phyloP scores from a whole-genome alignment of 2,329 filamentous ascomycete genomes.

The Ascochyta fabae region DNA sequence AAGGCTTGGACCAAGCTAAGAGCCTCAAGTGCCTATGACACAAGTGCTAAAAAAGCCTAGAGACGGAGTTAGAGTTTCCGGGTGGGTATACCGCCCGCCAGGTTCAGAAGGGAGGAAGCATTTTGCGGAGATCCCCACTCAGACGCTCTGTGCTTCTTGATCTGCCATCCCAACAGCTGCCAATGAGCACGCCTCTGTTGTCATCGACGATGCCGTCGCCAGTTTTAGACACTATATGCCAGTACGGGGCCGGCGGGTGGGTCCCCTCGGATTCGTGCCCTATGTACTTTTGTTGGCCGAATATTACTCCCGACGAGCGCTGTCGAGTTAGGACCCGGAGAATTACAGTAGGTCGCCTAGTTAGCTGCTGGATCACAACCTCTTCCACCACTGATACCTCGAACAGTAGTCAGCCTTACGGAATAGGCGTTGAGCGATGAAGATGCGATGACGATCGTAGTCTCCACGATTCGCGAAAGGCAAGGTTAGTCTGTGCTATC shows the following conservation, averaged over 20 bases:
- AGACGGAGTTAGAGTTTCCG: not conserved
- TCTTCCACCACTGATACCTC: not conserved
- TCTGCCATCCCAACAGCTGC: not conserved
- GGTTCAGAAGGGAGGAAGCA: not conserved
- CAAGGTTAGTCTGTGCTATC: not conserved
- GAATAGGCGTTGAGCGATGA: not conserved
- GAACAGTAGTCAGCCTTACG: not conserved
- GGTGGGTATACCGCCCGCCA: not conserved
- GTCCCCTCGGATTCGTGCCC: not conserved
- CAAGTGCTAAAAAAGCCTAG: not conserved
- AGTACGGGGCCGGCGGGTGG: not conserved
- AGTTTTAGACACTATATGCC: not conserved
- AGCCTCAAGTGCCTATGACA: not conserved
- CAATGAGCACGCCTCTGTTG: constrained; percentile 5
- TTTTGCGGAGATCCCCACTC: not conserved
- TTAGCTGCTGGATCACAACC: not conserved
- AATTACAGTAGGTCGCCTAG: not conserved
- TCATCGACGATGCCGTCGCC: constrained; percentile 7
- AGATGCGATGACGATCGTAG: not conserved
- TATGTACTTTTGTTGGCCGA: not conserved
- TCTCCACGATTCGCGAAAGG: not conserved
- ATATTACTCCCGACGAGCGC: not conserved
- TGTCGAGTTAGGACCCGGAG: not conserved
- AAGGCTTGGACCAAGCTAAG: not conserved
- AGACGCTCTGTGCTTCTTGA: not conserved